Evolutionary conservation across 257 asterid species (phyloP).

Genomic region (Solanum piurae): DNA sequence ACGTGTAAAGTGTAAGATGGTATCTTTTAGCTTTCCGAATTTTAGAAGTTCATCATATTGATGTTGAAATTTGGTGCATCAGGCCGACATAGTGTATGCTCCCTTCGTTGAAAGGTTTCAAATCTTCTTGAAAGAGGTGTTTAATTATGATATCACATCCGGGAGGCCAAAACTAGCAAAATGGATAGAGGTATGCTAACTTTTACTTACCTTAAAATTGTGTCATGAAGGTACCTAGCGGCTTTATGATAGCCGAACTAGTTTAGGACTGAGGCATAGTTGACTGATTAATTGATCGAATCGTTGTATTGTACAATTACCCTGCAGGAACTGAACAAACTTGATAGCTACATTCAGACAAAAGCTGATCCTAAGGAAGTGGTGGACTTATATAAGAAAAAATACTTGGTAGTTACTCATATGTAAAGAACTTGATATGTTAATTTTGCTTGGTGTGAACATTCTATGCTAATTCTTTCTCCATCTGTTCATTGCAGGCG

Average conservation of each 20-base stretch:
- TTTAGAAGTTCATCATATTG: background rate
- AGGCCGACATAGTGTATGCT: conserved; percentile 48
- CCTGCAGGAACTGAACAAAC: conserved; percentile 45
- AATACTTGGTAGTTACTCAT: conserved; percentile 12
- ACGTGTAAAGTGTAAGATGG: background rate
- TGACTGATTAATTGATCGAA: background rate
- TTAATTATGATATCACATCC: conserved; percentile 35
- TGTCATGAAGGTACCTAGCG: background rate
- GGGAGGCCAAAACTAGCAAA: conserved; percentile 55
- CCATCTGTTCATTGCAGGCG: background rate
- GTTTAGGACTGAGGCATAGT: background rate
- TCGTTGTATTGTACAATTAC: background rate
- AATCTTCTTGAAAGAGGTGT: conserved; percentile 26
- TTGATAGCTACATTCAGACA: conserved; percentile 52
- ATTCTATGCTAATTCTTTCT: background rate
- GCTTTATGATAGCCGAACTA: background rate
- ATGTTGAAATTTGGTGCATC: background rate
- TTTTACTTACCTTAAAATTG: background rate
- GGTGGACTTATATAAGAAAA: conserved; percentile 19
- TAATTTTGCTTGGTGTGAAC: background rate
- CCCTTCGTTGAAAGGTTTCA: conserved; percentile 59
- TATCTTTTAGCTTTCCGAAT: background rate
- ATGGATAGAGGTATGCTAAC: conserved; percentile 32
- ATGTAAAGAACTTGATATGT: background rate
- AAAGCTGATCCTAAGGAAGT: conserved; percentile 39